Evolutionary conservation across 2,329 filamentous ascomycete genomes (phyloP).

Genomic region (Epichloe typhina): DNA sequence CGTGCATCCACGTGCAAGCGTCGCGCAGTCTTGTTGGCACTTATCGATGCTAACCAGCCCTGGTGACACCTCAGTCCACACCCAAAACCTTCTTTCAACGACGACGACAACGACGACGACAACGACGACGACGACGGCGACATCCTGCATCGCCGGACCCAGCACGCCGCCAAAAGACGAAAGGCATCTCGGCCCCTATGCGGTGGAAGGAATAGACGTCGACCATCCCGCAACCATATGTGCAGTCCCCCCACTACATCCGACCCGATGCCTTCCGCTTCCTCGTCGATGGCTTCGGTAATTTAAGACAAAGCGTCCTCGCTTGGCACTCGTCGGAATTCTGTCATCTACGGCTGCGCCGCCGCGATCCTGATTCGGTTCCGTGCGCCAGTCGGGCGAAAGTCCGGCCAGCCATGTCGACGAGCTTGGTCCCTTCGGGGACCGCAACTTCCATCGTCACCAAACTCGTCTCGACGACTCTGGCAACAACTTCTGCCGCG

Average conservation of each 20-base stretch:
- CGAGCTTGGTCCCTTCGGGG: constrained; percentile 3
- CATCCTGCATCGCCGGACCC: too few species aligned
- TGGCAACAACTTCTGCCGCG: background rate
- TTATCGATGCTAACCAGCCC: too few species aligned
- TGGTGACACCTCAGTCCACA: too few species aligned
- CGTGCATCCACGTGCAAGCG: too few species aligned
- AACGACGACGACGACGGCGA: too few species aligned
- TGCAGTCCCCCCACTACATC: background rate
- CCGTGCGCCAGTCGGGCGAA: constrained; percentile 1
- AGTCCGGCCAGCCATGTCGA: constrained; percentile 3
- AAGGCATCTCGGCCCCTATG: too few species aligned
- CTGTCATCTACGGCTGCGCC: background rate
- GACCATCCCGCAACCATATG: too few species aligned
- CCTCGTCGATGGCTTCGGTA: background rate
- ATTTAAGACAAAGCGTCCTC: background rate
- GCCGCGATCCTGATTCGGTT: background rate
- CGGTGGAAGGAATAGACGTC: too few species aligned
- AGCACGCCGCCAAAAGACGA: too few species aligned
- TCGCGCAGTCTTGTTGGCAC: too few species aligned
- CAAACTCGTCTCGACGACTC: background rate
- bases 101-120: too few species aligned
- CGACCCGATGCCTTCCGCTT: background rate
- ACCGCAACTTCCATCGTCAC: background rate
- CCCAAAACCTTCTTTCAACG: too few species aligned
- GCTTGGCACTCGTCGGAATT: background rate